These are phyloP conservation scores for Pichia cephalocereana DNA, from an alignment of 805 yeast genomes.

Conservation along the genomic window DNA sequence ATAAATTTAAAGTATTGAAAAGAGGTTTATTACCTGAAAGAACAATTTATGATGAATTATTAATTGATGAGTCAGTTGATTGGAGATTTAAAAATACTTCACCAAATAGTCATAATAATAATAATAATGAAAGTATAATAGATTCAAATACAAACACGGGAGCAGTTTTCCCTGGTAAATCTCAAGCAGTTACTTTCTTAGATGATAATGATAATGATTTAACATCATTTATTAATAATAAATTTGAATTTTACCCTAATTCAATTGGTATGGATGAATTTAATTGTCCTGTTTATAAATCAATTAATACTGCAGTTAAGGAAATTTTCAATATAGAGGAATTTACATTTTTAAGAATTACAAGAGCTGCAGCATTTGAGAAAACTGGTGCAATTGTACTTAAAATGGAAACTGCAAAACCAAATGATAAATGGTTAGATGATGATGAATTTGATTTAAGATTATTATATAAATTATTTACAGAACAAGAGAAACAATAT, in stretches of 20 bases:
- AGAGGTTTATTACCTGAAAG: constrained; percentile 2
- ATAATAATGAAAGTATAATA: background rate
- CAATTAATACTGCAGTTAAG: constrained; percentile 38
- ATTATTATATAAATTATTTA: constrained; percentile 6
- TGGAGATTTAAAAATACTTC: constrained; percentile 9
- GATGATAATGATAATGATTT: constrained; percentile 4
- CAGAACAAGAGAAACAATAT: background rate
- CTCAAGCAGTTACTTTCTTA: constrained; percentile 13
- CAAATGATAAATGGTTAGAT: constrained; percentile 40
- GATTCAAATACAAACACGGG: background rate
- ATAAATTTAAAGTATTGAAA: constrained; percentile 4
- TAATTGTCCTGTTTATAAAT: constrained; percentile 14
- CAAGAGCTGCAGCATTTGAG: constrained; percentile 46
- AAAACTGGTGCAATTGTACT: constrained; percentile 42
- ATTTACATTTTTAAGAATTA: constrained; percentile 41
- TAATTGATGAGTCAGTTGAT: constrained; percentile 3
- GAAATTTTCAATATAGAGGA: constrained; percentile 32
- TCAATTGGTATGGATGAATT: constrained; percentile 13
- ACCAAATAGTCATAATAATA: too few relatives aligned
- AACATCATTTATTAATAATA: too few relatives aligned
- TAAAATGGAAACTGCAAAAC: constrained; percentile 46
- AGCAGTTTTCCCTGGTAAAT: constrained; percentile 10
- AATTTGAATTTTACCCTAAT: background rate
- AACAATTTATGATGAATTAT: constrained; percentile 4
- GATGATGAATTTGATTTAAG: constrained; percentile 34